These are phyloP conservation scores for Fusarium multiceps DNA, from an alignment of 2,329 filamentous ascomycete species.

Conservation along the genomic window DNA sequence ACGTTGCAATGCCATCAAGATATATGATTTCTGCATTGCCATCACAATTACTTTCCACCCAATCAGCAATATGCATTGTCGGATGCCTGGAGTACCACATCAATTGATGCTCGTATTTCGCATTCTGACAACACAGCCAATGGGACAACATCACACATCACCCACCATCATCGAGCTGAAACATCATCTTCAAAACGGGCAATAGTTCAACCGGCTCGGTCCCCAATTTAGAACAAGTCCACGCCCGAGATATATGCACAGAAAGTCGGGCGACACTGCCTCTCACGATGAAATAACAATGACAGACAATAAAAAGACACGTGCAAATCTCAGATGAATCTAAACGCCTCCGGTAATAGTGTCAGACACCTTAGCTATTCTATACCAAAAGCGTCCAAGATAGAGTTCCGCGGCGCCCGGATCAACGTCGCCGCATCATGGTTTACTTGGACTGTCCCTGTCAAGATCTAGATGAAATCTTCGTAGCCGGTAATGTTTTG, in stretches of 20 bases:
- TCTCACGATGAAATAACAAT: not conserved
- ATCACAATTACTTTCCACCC: not conserved
- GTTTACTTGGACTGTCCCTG: not conserved
- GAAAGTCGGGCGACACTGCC: not conserved
- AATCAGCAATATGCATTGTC: not conserved
- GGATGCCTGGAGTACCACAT: slow-evolving; percentile 18
- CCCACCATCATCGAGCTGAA: slow-evolving; percentile 16
- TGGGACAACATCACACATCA: not conserved
- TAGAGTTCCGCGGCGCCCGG: not conserved
- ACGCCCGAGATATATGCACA: not conserved
- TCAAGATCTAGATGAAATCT: not conserved
- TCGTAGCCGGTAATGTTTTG: not conserved
- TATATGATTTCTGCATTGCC: not conserved
- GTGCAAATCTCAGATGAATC: not conserved
- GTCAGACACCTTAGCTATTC: not conserved
- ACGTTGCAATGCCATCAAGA: not conserved
- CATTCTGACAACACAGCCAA: slow-evolving; percentile 13
- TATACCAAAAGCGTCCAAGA: not conserved
- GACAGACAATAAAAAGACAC: not conserved
- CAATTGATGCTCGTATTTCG: slow-evolving; percentile 29
- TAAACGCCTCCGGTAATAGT: not conserved
- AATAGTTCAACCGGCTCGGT: not conserved
- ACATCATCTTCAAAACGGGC: not conserved
- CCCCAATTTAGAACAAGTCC: too few relatives aligned
- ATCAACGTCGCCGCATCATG: not conserved